Evolutionary conservation across 257 asterid species (phyloP).

Genomic region (Apocynum venetum): DNA sequence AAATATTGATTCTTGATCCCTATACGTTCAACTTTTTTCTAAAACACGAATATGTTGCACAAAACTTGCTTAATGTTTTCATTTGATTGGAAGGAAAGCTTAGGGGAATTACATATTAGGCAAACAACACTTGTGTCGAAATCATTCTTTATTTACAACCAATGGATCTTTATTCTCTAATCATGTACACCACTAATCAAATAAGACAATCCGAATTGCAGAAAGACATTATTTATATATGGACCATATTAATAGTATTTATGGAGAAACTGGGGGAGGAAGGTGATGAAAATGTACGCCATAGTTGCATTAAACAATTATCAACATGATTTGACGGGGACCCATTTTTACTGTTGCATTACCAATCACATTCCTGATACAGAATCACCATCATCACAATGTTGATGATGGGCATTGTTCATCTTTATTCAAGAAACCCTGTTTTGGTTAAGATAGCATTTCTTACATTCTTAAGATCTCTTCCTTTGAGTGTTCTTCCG

Average conservation of each 20-base stretch:
- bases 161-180: not conserved
- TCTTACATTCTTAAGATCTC: constrained; percentile 58
- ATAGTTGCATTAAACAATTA: not conserved
- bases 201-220: not conserved
- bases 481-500: constrained; percentile 70
- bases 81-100: no score
- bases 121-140: not conserved
- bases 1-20: no score
- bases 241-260: not conserved
- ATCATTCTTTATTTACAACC: not conserved
- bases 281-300: constrained; percentile 7
- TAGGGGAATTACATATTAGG: no score
- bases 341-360: constrained; percentile 6
- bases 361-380: constrained; percentile 1
- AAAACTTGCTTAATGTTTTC: no score
- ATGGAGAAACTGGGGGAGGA: not conserved
- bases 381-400: constrained; percentile 2
- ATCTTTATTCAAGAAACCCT: constrained; percentile 52
- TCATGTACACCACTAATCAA: constrained; percentile 4
- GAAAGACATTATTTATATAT: not conserved
- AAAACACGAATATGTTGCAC: no score
- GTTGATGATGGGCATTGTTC: not conserved
- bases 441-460: constrained; percentile 57
- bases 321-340: constrained; percentile 13
- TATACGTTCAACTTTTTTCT: no score